Percentiles rank a stretch among this genome's conserved stretches.
Evolutionary conservation across 257 asterid species (phyloP).

Genomic region (Plectranthus barbatus): DNA sequence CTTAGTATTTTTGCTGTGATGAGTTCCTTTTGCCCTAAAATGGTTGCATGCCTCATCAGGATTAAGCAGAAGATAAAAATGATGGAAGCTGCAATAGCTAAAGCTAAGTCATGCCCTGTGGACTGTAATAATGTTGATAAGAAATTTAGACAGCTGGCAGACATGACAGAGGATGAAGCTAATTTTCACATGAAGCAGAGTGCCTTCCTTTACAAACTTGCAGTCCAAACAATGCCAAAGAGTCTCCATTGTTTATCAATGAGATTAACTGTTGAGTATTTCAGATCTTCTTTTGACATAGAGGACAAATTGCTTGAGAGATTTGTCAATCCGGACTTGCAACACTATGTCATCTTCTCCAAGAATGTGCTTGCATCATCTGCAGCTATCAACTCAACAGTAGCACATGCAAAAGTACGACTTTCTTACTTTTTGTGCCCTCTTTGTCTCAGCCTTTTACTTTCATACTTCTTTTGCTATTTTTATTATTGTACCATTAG

Average conservation of each 20-base stretch:
- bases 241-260: constrained; percentile 91
- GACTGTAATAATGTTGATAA: constrained; percentile 91
- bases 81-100: constrained; percentile 71
- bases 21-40: constrained; percentile 5
- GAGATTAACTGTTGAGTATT: constrained; percentile 90
- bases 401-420: constrained; percentile 63
- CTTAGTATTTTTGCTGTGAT: constrained; percentile 5
- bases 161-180: constrained; percentile 93
- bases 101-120: constrained; percentile 71
- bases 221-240: constrained; percentile 94
- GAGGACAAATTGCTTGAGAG: constrained; percentile 45
- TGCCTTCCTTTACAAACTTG: constrained; percentile 94
- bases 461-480: not conserved
- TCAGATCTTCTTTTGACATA: constrained; percentile 51
- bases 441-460: not conserved
- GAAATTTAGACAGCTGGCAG: constrained; percentile 91
- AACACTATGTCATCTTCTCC: constrained; percentile 84
- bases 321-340: constrained; percentile 55
- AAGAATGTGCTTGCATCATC: constrained; percentile 79
- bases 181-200: constrained; percentile 94
- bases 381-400: constrained; percentile 82
- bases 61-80: constrained; percentile 43
- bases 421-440: constrained; percentile 9
- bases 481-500: constrained; percentile 11
- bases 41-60: constrained; percentile 39